Evolutionary conservation across 805 yeast genomes (phyloP).

Genomic region (Saturnispora ahearnii): DNA sequence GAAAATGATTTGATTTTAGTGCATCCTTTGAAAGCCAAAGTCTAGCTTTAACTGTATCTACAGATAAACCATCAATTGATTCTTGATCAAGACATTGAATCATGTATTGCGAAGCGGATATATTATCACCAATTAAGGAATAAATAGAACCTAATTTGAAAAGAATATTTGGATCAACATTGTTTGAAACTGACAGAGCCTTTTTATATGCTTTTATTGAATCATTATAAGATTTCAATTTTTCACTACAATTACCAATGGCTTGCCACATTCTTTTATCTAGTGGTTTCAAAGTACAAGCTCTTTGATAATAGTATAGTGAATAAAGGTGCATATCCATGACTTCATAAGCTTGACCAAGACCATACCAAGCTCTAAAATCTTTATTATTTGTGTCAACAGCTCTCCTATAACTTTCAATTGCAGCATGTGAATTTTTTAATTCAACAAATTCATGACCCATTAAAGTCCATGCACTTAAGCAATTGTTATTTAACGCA

Average conservation of each 20-base stretch:
- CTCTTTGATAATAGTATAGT: constrained; percentile 82
- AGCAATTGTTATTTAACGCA: constrained; percentile 65
- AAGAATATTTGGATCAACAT: constrained; percentile 44
- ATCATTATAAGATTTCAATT: constrained; percentile 58
- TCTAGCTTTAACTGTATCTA: constrained; percentile 70
- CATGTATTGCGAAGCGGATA: constrained; percentile 56
- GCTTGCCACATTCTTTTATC: constrained; percentile 98
- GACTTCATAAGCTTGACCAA: constrained; percentile 97
- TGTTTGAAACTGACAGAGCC: constrained; percentile 49
- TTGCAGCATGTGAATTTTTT: constrained; percentile 95
- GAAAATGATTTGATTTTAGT: constrained; percentile 45
- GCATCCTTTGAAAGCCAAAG: constrained; percentile 79
- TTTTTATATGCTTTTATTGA: constrained; percentile 75
- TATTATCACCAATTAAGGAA: constrained; percentile 44
- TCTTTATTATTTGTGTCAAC: constrained; percentile 84
- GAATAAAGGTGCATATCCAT: constrained; percentile 92
- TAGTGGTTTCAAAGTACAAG: constrained; percentile 77
- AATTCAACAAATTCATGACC: constrained; percentile 98
- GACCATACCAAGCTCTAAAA: constrained; percentile 95
- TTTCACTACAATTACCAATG: constrained; percentile 79
- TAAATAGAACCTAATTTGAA: constrained; percentile 62
- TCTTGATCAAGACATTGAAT: constrained; percentile 60
- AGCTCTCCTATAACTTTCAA: constrained; percentile 88
- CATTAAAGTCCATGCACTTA: constrained; percentile 96
- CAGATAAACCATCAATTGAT: constrained; percentile 53